phyloP scores from a whole-genome alignment of 148 eudicot genomes.

The Cornus florida region DNA sequence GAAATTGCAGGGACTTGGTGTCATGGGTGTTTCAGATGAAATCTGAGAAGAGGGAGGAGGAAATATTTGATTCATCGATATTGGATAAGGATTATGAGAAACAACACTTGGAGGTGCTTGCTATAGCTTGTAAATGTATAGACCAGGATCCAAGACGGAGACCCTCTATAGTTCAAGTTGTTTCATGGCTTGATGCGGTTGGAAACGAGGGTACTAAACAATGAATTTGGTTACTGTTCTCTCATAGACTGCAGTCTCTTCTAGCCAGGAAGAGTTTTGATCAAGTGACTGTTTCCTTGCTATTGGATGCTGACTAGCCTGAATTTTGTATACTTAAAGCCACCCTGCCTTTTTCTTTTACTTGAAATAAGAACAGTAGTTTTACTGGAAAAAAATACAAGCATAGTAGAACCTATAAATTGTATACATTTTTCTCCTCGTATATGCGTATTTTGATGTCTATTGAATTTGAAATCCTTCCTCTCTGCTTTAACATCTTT shows the following conservation, averaged over 20 bases:
- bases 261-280: not conserved
- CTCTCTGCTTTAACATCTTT: not conserved
- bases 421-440: not conserved
- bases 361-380: not conserved
- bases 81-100: constrained; percentile 59
- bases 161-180: constrained; percentile 84
- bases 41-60: constrained; percentile 60
- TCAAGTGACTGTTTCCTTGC: not conserved
- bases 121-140: constrained; percentile 78
- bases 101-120: constrained; percentile 65
- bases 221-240: constrained; percentile 5
- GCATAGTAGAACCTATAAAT: not conserved
- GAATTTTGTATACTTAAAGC: not conserved
- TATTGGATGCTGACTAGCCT: not conserved
- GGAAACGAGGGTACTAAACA: constrained; percentile 21
- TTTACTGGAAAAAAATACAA: too few relatives aligned
- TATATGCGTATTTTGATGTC: too few relatives aligned
- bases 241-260: constrained; percentile 7
- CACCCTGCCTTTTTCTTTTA: not conserved
- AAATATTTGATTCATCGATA: constrained; percentile 65
- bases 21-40: constrained; percentile 93
- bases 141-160: constrained; percentile 73
- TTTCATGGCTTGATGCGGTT: constrained; percentile 70
- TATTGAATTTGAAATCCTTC: not conserved
- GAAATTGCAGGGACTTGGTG: constrained; percentile 77